Base-by-base conservation (phyloP, 306 rosid species). In the Citrullus colocynthis region DNA sequence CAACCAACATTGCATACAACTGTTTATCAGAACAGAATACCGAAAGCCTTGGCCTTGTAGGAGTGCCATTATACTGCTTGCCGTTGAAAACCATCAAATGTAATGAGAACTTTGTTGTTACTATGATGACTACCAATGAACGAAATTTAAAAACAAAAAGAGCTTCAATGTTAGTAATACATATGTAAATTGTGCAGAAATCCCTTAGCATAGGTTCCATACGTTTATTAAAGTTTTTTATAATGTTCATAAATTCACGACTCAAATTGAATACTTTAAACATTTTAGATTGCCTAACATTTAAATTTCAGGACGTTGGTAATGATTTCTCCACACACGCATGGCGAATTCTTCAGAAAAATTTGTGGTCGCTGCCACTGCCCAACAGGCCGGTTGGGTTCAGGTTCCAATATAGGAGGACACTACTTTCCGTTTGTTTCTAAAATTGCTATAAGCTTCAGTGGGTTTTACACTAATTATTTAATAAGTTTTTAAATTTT, bases 11-110 rank as follows among this genome's bases (percentile, higher is more conserved):
- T 4, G 97, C 97, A 85, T 95, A 89, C 81, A 92, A 73, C 77
- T 95, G 97, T 56, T 90, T 90, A 9, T 86, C 92, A 14, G 97
- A 95, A 83, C 93, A 95, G 83, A 95, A 95, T 8, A 92, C 97
- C 24, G 97, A 92, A 81, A 95, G 97, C 84, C 98, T 90, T 65
- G 97, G 98, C 67, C 76, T 87, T 79, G 62, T 83, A 3, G 93
- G 78, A 2, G 93, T 89, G 87, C 97, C 98, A 67, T 88, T 88
- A 78, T 77, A 90, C 97, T 95, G 90, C 16, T 65, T 49, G 75
- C 37, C 51, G 75, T 28, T 45, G 42, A 76, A 49, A 78, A 62
- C n/a, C 41, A 59, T 36, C 75, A 6, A 15, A 36, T 39, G 57
- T 17, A 16, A 79, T 36, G 20, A 39, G 66, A 36, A 73, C 20